A percentile compares a stretch with the other conserved stretches of the same genome.
phyloP scores from a whole-genome alignment of 768 basidiomycete species.

The Phallus indusiatus region DNA sequence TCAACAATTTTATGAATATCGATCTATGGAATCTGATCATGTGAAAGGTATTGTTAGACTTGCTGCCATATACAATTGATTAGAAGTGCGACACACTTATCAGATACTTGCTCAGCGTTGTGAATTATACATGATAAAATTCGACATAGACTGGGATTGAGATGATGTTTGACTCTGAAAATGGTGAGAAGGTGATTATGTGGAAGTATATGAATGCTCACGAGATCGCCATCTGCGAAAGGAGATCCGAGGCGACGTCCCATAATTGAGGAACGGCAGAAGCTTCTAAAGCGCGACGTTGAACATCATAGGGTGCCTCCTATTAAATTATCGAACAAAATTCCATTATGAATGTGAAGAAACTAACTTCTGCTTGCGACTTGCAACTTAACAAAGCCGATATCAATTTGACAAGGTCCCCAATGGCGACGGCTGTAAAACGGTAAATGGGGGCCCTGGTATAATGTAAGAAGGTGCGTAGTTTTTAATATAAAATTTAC shows the following conservation, averaged over 20 bases:
- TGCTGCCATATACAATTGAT: slow-evolving; percentile 5
- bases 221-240: slow-evolving; percentile 42
- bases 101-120: slow-evolving; percentile 50
- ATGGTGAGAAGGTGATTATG: background rate
- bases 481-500: no score
- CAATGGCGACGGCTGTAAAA: slow-evolving; percentile 63
- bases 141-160: slow-evolving; percentile 47
- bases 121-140: slow-evolving; percentile 43
- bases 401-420: slow-evolving; percentile 44
- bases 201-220: slow-evolving; percentile 20
- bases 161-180: slow-evolving; percentile 39
- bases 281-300: slow-evolving; percentile 45
- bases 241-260: slow-evolving; percentile 41
- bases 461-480: background rate
- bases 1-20: slow-evolving; percentile 36
- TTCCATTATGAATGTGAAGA: background rate
- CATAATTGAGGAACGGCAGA: slow-evolving; percentile 42
- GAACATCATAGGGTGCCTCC: slow-evolving; percentile 40
- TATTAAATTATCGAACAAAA: slow-evolving; percentile 11
- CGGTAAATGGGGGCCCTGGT: slow-evolving; percentile 26
- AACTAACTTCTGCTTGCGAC: slow-evolving; percentile 37
- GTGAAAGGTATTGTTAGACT: background rate
- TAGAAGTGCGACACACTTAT: slow-evolving; percentile 35
- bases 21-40: slow-evolving; percentile 29
- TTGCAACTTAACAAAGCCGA: slow-evolving; percentile 37